Evolutionary conservation across 805 yeast species (phyloP), one percentile per base, ranked within the genome.

Genomic region (Sugiyamaella chiloensis): DNA sequence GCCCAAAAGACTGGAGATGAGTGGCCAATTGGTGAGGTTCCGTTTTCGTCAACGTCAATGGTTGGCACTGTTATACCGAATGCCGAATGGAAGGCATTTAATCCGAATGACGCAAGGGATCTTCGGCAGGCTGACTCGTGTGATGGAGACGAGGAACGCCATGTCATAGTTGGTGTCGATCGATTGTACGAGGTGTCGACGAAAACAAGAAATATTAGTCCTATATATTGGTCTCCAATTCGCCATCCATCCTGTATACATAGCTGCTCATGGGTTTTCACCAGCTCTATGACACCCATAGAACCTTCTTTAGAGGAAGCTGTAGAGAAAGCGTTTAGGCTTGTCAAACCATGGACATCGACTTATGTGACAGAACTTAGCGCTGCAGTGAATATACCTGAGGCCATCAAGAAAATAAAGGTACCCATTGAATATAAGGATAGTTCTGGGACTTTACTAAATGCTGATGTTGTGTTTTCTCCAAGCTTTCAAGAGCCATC

Each of bases 181-280:
- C 56, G 63, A 2, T 52, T 62, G 24, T 60, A 63, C 42, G 56
- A 59, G 30, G 61, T 62, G 12, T 59, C 59, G 14, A 24, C 49
- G 24, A 26, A 50, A 31, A 31, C 49, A 32, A 43, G 47, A 32
- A 40, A 45, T 7, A 49, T 69, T 35, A 50, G 51, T 36, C 74
- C 75, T 1, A 61, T 70, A 2, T 70, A 70, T 52, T 70, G 75
- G 75, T 51, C 60, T 7, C 53, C 66, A 0, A 47, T 60, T 36
- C 44, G 53, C 8, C 62, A 61, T 32, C 54, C 64, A 0, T 60
- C 65, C n/a, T 57, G 57, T 39, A 70, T 69, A 1, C 50, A 58
- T 12, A 48, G 63, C 9, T 59, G 67, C 23, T 58, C 60, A 11
- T 70, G 75, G 75, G 67, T 70, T 34, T 65, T 66, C 50, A 47